A percentile compares a stretch with the other conserved stretches of the same genome.
These are phyloP conservation scores for Nigrospora sphaerica DNA, from an alignment of 2,329 filamentous ascomycete genomes.

Conservation along the genomic window DNA sequence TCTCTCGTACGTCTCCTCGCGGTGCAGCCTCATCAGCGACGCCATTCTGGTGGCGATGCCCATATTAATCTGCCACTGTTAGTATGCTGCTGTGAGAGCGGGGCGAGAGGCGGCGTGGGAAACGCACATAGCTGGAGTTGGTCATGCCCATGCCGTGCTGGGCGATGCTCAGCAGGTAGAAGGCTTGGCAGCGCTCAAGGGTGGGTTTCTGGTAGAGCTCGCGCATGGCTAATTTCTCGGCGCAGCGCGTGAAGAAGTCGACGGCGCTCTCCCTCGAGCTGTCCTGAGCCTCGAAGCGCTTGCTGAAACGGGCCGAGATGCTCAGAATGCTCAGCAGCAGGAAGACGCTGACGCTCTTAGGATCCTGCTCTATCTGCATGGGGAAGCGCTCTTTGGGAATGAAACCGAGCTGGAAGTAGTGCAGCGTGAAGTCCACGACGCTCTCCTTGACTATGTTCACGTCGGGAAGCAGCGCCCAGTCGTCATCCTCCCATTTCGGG, in stretches of 20 bases:
- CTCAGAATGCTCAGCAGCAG: conserved; percentile 48
- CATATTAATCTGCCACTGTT: conserved; percentile 41
- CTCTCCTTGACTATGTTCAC: conserved; percentile 43
- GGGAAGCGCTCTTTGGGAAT: conserved; percentile 46
- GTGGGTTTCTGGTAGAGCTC: conserved; percentile 47
- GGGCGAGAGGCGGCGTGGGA: too few relatives aligned
- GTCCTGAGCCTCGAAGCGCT: conserved; percentile 35
- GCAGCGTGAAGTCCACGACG: conserved; percentile 42
- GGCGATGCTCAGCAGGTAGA: conserved; percentile 51
- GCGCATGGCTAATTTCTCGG: conserved; percentile 36
- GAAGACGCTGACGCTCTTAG: conserved; percentile 44
- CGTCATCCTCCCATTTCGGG: conserved; percentile 31
- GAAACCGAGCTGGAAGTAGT: conserved; percentile 55
- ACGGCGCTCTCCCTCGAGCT: conserved; percentile 28
- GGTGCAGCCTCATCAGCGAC: conserved; percentile 44
- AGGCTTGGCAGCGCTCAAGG: conserved; percentile 49
- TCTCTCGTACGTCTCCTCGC: conserved; percentile 45
- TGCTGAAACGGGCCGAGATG: conserved; percentile 48
- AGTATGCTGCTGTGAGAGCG: background rate
- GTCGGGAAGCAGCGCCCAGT: conserved; percentile 44
- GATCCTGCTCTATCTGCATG: conserved; percentile 36
- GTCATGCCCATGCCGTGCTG: conserved; percentile 49
- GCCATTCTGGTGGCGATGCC: conserved; percentile 51
- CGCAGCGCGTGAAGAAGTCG: conserved; percentile 45
- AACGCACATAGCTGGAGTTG: conserved; percentile 45